These are phyloP conservation scores for Eucalyptus pauciflora DNA, from an alignment of 345 rosid genomes.

Conservation along the genomic window DNA sequence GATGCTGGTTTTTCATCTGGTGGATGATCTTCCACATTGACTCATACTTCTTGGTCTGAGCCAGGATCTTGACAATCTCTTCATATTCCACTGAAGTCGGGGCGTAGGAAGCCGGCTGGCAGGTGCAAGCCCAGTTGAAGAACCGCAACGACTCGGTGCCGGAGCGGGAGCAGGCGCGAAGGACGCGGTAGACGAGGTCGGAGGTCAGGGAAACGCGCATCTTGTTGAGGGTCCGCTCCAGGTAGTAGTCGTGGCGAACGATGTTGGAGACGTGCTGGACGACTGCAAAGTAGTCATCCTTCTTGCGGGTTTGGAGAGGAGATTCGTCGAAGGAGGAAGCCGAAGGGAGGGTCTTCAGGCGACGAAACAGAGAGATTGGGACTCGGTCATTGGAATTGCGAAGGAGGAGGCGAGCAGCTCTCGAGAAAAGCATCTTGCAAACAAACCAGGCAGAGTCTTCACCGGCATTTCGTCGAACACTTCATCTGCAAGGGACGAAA, in stretches of 20 bases:
- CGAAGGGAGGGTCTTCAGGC: neutral
- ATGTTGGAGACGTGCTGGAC: constrained; percentile 77
- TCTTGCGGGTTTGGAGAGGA: constrained; percentile 3
- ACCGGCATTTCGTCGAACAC: neutral
- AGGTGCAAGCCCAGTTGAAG: constrained; percentile 75
- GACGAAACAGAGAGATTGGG: neutral
- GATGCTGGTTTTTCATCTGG: constrained; percentile 41
- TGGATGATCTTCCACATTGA: constrained; percentile 82
- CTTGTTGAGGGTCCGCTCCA: constrained; percentile 64
- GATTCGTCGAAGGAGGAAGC: neutral
- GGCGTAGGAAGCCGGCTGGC: constrained; percentile 21
- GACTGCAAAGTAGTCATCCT: constrained; percentile 68
- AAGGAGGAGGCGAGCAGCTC: neutral
- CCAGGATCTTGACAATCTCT: constrained; percentile 58
- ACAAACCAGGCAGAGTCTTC: neutral
- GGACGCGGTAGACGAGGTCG: constrained; percentile 77
- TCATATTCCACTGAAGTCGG: constrained; percentile 69
- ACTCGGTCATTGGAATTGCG: neutral
- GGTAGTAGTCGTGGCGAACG: constrained; percentile 68
- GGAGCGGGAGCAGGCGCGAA: constrained; percentile 59
- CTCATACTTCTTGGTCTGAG: constrained; percentile 40
- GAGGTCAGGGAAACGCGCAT: constrained; percentile 42
- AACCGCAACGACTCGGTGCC: constrained; percentile 69
- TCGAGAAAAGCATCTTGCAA: neutral
- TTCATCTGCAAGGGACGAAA: neutral